Base-by-base conservation (phyloP, 805 yeast species). In the Metschnikowia similis region DNA sequence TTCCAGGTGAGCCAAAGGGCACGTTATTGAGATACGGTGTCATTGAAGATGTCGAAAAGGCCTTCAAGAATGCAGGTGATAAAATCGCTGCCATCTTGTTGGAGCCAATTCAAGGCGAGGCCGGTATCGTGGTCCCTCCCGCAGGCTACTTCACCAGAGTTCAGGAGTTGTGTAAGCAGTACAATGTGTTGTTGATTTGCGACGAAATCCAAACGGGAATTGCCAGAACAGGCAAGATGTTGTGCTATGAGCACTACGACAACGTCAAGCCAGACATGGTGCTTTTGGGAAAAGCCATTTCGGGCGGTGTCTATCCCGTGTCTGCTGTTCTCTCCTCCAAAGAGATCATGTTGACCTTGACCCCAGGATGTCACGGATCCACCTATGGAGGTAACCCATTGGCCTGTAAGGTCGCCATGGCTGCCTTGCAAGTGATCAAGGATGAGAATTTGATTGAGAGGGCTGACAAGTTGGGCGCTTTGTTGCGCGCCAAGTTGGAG, bases 61-160 rank as follows among this genome's bases (percentile, higher is more conserved):
- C 96, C 2, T 83, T 91, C 62, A 74, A 77, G 56, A 80, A 80
- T 50, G 89, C 92, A 26, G 97, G 97, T 56, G 92, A 87, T 66
- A 84, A 83, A 66, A 83, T 92, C 56, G 96, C 96, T 41, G 98
- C 96, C 38, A 81, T 92, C 57, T 73, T 92, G 56, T 81, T 92
- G 60, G 98, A 92, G 73, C 97, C 97, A 55, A 91, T 91, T 63
- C 98, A 92, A 70, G 98, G 98, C 67, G 98, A 92, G 69, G 98
- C 98, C 32, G 98, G 98, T 59, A 92, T 92, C 57, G 92, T 91
- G 28, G 97, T 91, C 27, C 97, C 98, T 48, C 94, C 94, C 57
- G 72, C 66, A 45, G 95, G 81, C 61, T 92, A 91, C 74, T 79
- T 92, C 58, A 70, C 83, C 47, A 73, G 76, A 60, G 96, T 91